Percentiles rank a stretch among this genome's conserved stretches.
Evolutionary conservation across 345 rosid genomes (phyloP).

Genomic region (Acer negundo): DNA sequence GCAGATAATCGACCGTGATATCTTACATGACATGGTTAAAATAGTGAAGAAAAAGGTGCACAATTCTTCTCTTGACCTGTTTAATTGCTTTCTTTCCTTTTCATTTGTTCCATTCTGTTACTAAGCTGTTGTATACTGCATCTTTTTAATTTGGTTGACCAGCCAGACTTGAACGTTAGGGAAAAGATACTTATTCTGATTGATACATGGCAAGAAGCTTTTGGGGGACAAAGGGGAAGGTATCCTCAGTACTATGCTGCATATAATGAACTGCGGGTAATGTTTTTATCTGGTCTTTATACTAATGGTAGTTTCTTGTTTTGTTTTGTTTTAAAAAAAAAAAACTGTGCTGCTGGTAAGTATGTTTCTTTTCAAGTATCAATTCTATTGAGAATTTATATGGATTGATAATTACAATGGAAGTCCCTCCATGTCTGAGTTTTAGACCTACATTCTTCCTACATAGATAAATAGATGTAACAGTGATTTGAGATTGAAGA

Average conservation of each 20-base stretch:
- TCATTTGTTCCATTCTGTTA: slow-evolving; percentile 11
- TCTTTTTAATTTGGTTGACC: slow-evolving; percentile 33
- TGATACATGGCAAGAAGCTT: slow-evolving; percentile 79
- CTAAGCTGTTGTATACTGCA: not conserved
- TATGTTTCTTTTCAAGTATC: not conserved
- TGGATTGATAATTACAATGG: not conserved
- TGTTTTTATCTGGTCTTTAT: slow-evolving; percentile 4
- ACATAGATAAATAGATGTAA: not conserved
- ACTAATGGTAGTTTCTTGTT: not conserved
- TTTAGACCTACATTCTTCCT: not conserved
- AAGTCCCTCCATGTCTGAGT: not conserved
- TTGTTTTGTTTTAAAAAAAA: not conserved
- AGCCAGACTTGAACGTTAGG: slow-evolving; percentile 92
- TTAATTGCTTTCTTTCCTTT: slow-evolving; percentile 15
- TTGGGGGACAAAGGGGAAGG: slow-evolving; percentile 78
- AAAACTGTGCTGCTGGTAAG: not conserved
- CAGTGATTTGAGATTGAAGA: not conserved
- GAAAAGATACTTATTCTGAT: slow-evolving; percentile 83
- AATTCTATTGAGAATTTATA: not conserved
- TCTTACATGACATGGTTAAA: slow-evolving; percentile 95
- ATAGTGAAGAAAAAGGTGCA: slow-evolving; percentile 95
- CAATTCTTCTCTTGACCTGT: slow-evolving; percentile 15
- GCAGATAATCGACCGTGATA: slow-evolving; percentile 89
- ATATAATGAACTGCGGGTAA: slow-evolving; percentile 87
- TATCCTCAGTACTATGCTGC: slow-evolving; percentile 88